Percentiles rank a stretch among this genome's conserved stretches.
Evolutionary conservation across 2,329 filamentous ascomycete species (phyloP).

Genomic region (Helotiales sp.): DNA sequence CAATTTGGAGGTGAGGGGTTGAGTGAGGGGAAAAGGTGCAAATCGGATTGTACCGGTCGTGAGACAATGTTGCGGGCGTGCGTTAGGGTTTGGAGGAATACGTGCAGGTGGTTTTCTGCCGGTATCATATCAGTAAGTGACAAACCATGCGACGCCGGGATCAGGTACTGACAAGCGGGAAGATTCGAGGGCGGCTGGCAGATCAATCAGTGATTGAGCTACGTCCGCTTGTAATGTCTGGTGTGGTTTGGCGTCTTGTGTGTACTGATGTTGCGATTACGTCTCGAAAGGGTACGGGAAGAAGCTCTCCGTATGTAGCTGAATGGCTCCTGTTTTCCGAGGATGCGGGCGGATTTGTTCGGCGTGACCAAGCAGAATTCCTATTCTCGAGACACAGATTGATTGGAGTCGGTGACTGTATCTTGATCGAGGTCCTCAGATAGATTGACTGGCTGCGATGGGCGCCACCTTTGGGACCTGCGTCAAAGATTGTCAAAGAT

Average conservation of each 20-base stretch:
- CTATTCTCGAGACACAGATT: slow-evolving; percentile 1
- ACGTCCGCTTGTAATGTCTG: slow-evolving; percentile 17
- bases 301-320: slow-evolving; percentile 21
- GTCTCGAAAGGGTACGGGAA: slow-evolving; percentile 23
- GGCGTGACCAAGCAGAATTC: slow-evolving; percentile 16
- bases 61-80: neutral
- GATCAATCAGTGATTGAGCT: slow-evolving; percentile 18
- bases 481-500: slow-evolving; percentile 16
- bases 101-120: slow-evolving; percentile 23
- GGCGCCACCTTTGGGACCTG: slow-evolving; percentile 7
- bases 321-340: slow-evolving; percentile 16
- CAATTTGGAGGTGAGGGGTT: slow-evolving; percentile 4
- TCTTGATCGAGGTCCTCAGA: slow-evolving; percentile 11
- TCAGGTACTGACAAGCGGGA: slow-evolving; percentile 13
- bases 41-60: slow-evolving; percentile 16
- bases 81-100: neutral
- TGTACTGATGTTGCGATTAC: slow-evolving; percentile 14
- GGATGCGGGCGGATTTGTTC: slow-evolving; percentile 11
- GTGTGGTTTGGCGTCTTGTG: too few relatives aligned
- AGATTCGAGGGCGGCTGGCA: slow-evolving; percentile 9
- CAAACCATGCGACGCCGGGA: slow-evolving; percentile 19
- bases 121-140: slow-evolving; percentile 28
- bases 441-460: slow-evolving; percentile 25
- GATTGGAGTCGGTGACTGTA: slow-evolving; percentile 19
- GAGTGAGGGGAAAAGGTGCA: neutral